phyloP scores from a whole-genome alignment of 2,329 filamentous ascomycete genomes.

The Aureobasidium lini region DNA sequence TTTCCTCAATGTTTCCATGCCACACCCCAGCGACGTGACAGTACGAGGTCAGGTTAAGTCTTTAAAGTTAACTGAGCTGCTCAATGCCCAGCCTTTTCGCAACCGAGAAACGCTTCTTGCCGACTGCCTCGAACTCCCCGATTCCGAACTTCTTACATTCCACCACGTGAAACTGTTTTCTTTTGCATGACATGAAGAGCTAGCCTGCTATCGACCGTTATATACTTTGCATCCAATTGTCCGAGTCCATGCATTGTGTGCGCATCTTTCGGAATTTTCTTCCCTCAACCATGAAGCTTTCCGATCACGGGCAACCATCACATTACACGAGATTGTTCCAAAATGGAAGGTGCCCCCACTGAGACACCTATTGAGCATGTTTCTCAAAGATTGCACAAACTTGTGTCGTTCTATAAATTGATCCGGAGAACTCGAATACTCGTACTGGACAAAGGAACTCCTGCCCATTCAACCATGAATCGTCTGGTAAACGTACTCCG shows the following conservation, averaged over 20 bases:
- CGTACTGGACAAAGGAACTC: background rate
- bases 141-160: background rate
- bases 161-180: background rate
- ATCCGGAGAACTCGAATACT: too few species aligned
- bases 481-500: constrained; percentile 20
- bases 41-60: constrained; percentile 1
- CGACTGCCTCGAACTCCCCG: background rate
- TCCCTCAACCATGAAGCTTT: background rate
- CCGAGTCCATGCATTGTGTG: too few species aligned
- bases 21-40: constrained; percentile 3
- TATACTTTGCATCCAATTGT: too few species aligned
- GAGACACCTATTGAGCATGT: too few species aligned
- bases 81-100: background rate
- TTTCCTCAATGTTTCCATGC: constrained; percentile 9
- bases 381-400: background rate
- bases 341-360: too few species aligned
- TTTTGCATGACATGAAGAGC: background rate
- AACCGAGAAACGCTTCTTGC: background rate
- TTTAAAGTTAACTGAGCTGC: constrained; percentile 8
- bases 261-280: too few species aligned
- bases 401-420: background rate
- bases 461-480: background rate
- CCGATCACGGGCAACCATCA: background rate
- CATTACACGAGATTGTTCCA: background rate
- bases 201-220: too few species aligned